A percentile compares a stretch with the other conserved stretches of the same genome.
Evolutionary conservation across 2,329 filamentous ascomycete genomes (phyloP).

Genomic region (Aspergillus novoparasiticus): DNA sequence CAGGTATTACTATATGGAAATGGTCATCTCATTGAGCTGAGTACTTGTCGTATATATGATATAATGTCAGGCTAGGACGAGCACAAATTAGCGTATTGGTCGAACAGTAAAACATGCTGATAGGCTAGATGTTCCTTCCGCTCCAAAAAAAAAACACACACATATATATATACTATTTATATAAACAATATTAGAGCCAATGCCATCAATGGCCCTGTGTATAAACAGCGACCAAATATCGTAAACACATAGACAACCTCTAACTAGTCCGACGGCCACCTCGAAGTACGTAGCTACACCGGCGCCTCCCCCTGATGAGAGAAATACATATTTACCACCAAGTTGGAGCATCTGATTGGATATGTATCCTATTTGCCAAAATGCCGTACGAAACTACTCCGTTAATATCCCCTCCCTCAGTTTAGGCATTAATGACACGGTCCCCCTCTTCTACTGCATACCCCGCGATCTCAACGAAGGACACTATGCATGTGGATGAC

Average conservation of each 20-base stretch:
- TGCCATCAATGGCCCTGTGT: background rate
- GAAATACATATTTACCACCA: background rate
- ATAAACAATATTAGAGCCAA: background rate
- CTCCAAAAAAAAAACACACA: background rate
- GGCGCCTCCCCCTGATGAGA: background rate
- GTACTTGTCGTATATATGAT: background rate
- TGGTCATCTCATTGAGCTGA: background rate
- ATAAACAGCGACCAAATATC: background rate
- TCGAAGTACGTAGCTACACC: background rate
- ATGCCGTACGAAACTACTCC: background rate
- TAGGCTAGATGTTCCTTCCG: background rate
- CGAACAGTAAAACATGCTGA: background rate
- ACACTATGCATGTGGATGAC: background rate
- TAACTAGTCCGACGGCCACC: background rate
- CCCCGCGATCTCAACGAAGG: background rate
- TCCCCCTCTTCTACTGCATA: background rate
- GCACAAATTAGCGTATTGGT: too few species aligned
- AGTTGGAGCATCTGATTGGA: background rate
- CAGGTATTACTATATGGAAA: background rate
- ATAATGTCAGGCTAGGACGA: background rate
- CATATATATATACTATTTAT: background rate
- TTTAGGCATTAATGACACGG: background rate
- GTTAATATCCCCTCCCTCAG: background rate
- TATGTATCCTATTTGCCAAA: background rate
- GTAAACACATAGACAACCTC: background rate